phyloP scores from a whole-genome alignment of 805 yeast species.

The Maudiozyma bulderi region DNA sequence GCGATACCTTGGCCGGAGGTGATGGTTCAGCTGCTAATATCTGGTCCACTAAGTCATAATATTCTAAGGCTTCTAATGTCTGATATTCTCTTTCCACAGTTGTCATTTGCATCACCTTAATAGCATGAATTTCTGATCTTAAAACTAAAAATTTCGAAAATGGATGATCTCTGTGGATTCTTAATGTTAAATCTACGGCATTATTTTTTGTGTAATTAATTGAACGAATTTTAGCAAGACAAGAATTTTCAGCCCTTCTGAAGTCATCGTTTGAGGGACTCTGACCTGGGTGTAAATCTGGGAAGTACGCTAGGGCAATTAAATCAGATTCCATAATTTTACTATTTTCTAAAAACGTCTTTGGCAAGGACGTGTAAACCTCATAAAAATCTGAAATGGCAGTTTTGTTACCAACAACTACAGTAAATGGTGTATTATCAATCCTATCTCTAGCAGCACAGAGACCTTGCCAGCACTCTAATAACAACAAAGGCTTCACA shows the following conservation, averaged over 20 bases:
- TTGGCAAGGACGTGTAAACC: conserved; percentile 63
- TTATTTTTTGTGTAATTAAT: conserved; percentile 57
- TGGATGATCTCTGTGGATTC: conserved; percentile 43
- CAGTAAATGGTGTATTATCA: conserved; percentile 47
- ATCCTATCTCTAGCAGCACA: conserved; percentile 58
- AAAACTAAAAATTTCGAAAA: conserved; percentile 50
- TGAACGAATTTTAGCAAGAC: conserved; percentile 74
- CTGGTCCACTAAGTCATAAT: conserved; percentile 63
- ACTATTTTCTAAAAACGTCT: conserved; percentile 39
- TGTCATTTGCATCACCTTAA: conserved; percentile 76
- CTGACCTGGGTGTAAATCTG: conserved; percentile 24
- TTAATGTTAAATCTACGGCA: conserved; percentile 62
- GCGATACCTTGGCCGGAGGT: conserved; percentile 17
- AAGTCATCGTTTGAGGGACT: conserved; percentile 28
- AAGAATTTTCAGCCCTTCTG: conserved; percentile 34
- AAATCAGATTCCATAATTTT: conserved; percentile 69
- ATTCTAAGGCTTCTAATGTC: conserved; percentile 70
- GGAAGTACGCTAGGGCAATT: conserved; percentile 50
- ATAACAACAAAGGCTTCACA: conserved; percentile 70
- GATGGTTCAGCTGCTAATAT: conserved; percentile 60
- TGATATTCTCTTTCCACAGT: conserved; percentile 90
- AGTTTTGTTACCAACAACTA: conserved; percentile 69
- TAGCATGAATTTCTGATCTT: conserved; percentile 51
- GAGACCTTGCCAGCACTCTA: conserved; percentile 92
- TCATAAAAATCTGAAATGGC: conserved; percentile 83